Percentiles rank a stretch among this genome's conserved stretches.
Evolutionary conservation across 129 eudicot species (phyloP).

Genomic region (Helianthus tuberosus): DNA sequence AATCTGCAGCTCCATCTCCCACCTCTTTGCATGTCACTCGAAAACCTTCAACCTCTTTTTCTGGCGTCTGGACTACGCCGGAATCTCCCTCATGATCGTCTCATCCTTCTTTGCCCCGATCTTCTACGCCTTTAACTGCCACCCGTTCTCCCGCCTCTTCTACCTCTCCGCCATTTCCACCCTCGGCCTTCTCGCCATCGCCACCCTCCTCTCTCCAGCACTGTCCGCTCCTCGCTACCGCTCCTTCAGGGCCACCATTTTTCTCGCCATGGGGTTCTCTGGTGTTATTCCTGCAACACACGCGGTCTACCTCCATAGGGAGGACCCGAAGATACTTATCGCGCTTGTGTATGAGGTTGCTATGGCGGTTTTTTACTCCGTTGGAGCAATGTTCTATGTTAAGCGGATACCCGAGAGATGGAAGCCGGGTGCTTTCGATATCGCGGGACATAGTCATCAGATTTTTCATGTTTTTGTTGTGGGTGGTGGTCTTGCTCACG

Average conservation of each 20-base stretch:
- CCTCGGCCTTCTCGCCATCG: constrained; percentile 57
- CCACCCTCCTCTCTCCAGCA: constrained; percentile 79
- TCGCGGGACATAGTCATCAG: constrained; percentile 96
- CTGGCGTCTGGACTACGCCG: constrained; percentile 90
- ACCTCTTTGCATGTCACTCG: constrained; percentile 87
- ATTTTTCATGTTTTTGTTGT: constrained; percentile 88
- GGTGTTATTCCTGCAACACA: constrained; percentile 87
- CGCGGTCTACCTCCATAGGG: constrained; percentile 57
- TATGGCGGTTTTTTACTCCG: constrained; percentile 66
- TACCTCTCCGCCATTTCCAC: constrained; percentile 74
- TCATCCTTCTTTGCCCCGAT: constrained; percentile 90
- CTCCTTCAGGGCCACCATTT: constrained; percentile 66
- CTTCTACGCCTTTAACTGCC: constrained; percentile 70
- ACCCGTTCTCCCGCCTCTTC: constrained; percentile 58
- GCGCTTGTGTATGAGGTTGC: constrained; percentile 69
- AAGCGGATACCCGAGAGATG: constrained; percentile 83
- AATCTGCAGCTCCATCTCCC: constrained; percentile 80
- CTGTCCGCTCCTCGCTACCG: constrained; percentile 71
- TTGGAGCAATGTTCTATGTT: constrained; percentile 75
- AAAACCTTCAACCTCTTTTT: constrained; percentile 62
- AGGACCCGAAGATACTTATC: constrained; percentile 44
- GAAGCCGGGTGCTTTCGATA: constrained; percentile 88
- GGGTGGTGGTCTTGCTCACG: constrained; percentile 84
- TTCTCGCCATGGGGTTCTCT: constrained; percentile 88
- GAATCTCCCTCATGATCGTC: constrained; percentile 93